Conservation (phyloP, 352 stramenopile species). For the Pelagophyceae sp. region DNA sequence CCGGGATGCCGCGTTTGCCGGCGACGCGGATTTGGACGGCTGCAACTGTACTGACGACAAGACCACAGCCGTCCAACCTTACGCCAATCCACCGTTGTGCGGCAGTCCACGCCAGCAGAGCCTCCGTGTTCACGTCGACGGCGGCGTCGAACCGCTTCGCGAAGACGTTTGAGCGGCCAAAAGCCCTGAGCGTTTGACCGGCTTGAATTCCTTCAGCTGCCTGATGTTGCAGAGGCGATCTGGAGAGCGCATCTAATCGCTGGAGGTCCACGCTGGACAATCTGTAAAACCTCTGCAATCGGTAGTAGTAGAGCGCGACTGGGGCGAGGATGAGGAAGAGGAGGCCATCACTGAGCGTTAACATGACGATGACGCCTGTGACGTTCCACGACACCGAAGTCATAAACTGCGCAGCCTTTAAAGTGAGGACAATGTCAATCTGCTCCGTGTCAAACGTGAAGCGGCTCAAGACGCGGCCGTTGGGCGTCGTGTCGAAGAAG, state of each 20-base stretch:
- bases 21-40: too few relatives aligned
- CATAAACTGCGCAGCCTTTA: constrained; percentile 53
- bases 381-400: constrained; percentile 50
- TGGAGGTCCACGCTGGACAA: constrained; percentile 52
- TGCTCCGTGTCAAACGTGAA: constrained; percentile 63
- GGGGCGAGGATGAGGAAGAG: constrained; percentile 28
- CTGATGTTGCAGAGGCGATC: constrained; percentile 50
- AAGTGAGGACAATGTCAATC: constrained; percentile 53
- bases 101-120: constrained; percentile 55
- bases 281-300: constrained; percentile 52
- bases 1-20: too few relatives aligned
- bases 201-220: constrained; percentile 51
- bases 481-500: constrained; percentile 53
- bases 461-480: constrained; percentile 58
- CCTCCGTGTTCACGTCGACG: constrained; percentile 47
- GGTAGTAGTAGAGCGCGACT: constrained; percentile 42
- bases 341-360: constrained; percentile 37
- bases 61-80: constrained; percentile 49
- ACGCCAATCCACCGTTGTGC: constrained; percentile 51
- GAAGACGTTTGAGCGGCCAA: constrained; percentile 45
- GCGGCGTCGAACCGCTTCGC: constrained; percentile 36
- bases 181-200: constrained; percentile 46
- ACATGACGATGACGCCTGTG: constrained; percentile 44
- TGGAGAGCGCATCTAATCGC: constrained; percentile 47
- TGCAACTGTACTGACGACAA: constrained; percentile 38